A percentile compares a stretch with the other conserved stretches of the same genome.
Conservation (phyloP, 352 stramenopile genomes). For the Pythium vanterpoolii region DNA sequence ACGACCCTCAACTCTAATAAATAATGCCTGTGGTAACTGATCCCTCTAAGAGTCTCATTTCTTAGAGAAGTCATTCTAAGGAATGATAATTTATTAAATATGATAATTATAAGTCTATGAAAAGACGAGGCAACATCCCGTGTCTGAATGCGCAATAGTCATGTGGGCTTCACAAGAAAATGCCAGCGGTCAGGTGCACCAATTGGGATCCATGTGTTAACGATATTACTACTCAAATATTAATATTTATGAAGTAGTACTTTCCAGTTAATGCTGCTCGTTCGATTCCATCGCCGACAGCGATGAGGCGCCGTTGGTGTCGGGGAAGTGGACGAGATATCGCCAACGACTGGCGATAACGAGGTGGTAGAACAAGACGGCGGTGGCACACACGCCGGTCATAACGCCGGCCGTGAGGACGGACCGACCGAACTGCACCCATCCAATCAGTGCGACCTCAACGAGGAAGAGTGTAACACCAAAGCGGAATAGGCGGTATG, state of each 20-base stretch:
- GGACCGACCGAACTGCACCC: slow-evolving; percentile 58
- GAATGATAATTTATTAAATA: background rate
- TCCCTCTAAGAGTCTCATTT: background rate
- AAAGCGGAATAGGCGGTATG: slow-evolving; percentile 62
- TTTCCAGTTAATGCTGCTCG: slow-evolving; percentile 8
- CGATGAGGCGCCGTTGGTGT: slow-evolving; percentile 6
- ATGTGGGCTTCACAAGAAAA: slow-evolving; percentile 22
- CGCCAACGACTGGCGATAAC: slow-evolving; percentile 67
- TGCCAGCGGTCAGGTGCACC: slow-evolving; percentile 1
- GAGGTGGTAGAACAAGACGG: slow-evolving; percentile 65
- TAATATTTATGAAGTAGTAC: too few species aligned
- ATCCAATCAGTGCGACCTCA: slow-evolving; percentile 49
- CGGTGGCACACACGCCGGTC: slow-evolving; percentile 38
- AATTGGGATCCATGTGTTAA: background rate
- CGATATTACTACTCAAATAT: background rate
- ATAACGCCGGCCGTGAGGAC: slow-evolving; percentile 38
- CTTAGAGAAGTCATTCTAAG: background rate
- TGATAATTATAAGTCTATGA: background rate
- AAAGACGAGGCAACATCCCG: background rate
- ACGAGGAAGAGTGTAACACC: slow-evolving; percentile 64
- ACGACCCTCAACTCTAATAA: slow-evolving; percentile 3
- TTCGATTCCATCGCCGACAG: background rate
- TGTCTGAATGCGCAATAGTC: slow-evolving; percentile 26
- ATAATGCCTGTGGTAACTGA: background rate
- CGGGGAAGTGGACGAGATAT: slow-evolving; percentile 64